These are phyloP conservation scores for Diplodia mutila DNA, from an alignment of 2,329 filamentous ascomycete genomes.

Conservation along the genomic window DNA sequence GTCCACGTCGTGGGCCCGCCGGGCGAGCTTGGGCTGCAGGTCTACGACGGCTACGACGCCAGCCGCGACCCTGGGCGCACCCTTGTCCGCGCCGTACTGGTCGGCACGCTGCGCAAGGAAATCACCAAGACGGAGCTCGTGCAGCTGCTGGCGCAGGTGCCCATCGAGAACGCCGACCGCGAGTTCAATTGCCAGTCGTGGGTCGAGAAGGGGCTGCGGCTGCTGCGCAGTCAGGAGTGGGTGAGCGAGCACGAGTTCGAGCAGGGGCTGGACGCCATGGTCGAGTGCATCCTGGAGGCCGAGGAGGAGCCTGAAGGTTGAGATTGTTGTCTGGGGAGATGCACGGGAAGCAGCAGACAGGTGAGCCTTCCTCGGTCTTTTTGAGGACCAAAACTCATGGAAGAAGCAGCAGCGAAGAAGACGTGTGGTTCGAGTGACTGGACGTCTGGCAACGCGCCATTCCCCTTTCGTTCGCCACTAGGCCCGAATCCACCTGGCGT, in stretches of 20 bases:
- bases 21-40: constrained; percentile 12
- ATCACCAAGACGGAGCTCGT: constrained; percentile 14
- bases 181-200: constrained; percentile 25
- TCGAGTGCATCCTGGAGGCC: constrained; percentile 18
- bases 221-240: constrained; percentile 9
- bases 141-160: background rate
- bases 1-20: constrained; percentile 13
- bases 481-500: background rate
- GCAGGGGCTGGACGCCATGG: constrained; percentile 18
- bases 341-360: background rate
- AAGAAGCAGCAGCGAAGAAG: background rate
- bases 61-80: background rate
- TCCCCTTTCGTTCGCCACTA: background rate
- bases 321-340: background rate
- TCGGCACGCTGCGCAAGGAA: constrained; percentile 20
- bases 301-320: constrained; percentile 21
- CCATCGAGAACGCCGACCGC: constrained; percentile 13
- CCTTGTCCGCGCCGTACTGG: constrained; percentile 12
- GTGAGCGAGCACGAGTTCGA: constrained; percentile 19
- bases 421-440: background rate
- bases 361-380: background rate
- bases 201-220: constrained; percentile 16
- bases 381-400: background rate
- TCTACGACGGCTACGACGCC: constrained; percentile 17
- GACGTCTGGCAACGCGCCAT: background rate